A percentile compares a stretch with the other conserved stretches of the same genome.
Evolutionary conservation across 352 stramenopile species (phyloP).

Genomic region (Poterioochromonas sp.): DNA sequence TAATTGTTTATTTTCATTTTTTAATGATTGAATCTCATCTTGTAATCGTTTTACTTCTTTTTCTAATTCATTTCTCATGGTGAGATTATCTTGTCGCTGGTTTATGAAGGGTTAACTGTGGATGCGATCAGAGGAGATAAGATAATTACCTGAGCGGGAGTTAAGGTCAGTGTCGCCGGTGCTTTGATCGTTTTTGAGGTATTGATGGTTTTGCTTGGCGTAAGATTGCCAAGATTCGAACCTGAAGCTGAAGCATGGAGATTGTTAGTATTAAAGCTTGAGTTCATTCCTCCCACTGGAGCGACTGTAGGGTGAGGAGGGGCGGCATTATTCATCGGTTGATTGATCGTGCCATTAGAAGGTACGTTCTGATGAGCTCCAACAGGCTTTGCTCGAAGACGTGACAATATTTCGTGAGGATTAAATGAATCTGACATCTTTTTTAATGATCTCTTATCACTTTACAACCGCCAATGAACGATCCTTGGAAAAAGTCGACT

Average conservation of each 20-base stretch:
- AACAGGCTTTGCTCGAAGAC: not conserved
- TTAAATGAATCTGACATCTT: conserved; percentile 25
- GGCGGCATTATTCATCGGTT: not conserved
- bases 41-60: conserved; percentile 11
- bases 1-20: conserved; percentile 29
- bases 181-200: not conserved
- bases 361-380: not conserved
- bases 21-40: not conserved
- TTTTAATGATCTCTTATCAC: too few species aligned
- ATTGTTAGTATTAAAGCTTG: too few species aligned
- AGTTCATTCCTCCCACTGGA: too few species aligned
- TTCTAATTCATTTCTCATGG: conserved; percentile 2
- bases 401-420: conserved; percentile 21
- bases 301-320: not conserved
- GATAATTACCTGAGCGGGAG: not conserved
- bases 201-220: not conserved
- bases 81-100: not conserved
- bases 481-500: too few species aligned
- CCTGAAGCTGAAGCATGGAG: too few species aligned
- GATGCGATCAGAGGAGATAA: not conserved
- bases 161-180: not conserved
- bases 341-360: not conserved
- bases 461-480: too few species aligned
- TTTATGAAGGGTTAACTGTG: not conserved
- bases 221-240: too few species aligned